Percentiles rank a stretch among this genome's conserved stretches.
Conservation (phyloP, 2,329 filamentous ascomycete species). For the Gremmenia infestans region DNA sequence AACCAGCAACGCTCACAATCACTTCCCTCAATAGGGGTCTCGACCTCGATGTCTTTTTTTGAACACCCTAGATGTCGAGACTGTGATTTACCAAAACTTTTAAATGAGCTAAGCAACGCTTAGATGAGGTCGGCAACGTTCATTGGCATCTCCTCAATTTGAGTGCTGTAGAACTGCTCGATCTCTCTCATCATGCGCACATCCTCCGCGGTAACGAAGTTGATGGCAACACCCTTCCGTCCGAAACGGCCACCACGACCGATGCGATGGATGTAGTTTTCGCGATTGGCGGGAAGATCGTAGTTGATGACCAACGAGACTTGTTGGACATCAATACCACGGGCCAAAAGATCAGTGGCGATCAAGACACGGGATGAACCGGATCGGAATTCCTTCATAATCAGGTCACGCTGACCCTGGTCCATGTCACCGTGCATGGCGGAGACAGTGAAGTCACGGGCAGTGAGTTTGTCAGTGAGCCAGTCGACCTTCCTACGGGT, state of each 20-base stretch:
- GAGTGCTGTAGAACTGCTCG: conserved; percentile 99
- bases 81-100: conserved; percentile 30
- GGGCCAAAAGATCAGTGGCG: conserved; percentile 93
- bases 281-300: conserved; percentile 95
- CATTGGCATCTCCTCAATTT: conserved; percentile 99
- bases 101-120: conserved; percentile 28
- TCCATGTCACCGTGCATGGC: conserved; percentile 99
- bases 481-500: conserved; percentile 99
- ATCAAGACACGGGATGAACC: conserved; percentile 98
- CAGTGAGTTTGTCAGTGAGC: conserved; percentile 98
- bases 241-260: conserved; percentile 99
- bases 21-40: conserved; percentile 27
- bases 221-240: conserved; percentile 99
- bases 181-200: conserved; percentile 99
- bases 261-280: conserved; percentile 99
- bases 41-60: conserved; percentile 17
- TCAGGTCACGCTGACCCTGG: conserved; percentile 93
- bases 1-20: conserved; percentile 34
- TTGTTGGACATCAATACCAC: conserved; percentile 99
- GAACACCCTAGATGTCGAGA: conserved; percentile 20
- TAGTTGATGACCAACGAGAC: conserved; percentile 99
- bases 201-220: conserved; percentile 99
- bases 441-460: conserved; percentile 97
- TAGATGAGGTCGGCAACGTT: conserved; percentile 74
- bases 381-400: conserved; percentile 99